A percentile compares a stretch with the other conserved stretches of the same genome.
Conservation (phyloP, 352 stramenopile genomes). For the Phytopythium litorale region DNA sequence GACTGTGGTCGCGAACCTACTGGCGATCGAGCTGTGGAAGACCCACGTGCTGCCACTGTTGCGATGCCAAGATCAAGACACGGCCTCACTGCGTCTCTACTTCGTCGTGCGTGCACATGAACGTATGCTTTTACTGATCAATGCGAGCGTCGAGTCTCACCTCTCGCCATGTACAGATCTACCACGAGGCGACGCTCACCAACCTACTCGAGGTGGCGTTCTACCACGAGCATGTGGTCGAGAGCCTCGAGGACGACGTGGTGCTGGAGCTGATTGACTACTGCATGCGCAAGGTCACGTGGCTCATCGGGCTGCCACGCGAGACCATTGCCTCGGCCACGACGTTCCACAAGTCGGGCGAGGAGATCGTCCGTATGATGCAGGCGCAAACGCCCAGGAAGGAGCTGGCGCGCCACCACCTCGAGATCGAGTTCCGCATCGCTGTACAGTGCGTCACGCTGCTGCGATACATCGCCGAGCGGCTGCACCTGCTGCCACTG, state of each 20-base stretch:
- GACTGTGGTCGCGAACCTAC: conserved; percentile 83
- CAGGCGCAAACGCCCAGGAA: conserved; percentile 40
- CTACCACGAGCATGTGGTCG: conserved; percentile 87
- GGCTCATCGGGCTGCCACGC: conserved; percentile 67
- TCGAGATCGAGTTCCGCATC: conserved; percentile 87
- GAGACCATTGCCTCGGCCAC: conserved; percentile 50
- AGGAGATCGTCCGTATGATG: conserved; percentile 68
- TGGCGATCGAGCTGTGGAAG: conserved; percentile 91
- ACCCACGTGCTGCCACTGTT: conserved; percentile 66
- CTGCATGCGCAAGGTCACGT: conserved; percentile 87
- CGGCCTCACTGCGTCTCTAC: conserved; percentile 85
- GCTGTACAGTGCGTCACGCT: conserved; percentile 87
- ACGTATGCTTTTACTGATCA: background rate
- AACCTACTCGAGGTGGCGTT: conserved; percentile 90
- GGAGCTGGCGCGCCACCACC: conserved; percentile 67
- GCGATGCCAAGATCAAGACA: conserved; percentile 38
- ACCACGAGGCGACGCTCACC: conserved; percentile 86
- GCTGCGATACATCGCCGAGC: conserved; percentile 88
- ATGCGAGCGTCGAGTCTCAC: no score
- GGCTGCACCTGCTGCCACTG: conserved; percentile 83
- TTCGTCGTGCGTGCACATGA: conserved; percentile 62
- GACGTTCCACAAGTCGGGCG: conserved; percentile 66
- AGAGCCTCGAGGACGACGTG: conserved; percentile 84
- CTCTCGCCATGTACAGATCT: conserved; percentile 31
- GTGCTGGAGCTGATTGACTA: conserved; percentile 95